Evolutionary conservation across 2,329 filamentous ascomycete genomes (phyloP).

Genomic region (Aspergillus calidoustus): DNA sequence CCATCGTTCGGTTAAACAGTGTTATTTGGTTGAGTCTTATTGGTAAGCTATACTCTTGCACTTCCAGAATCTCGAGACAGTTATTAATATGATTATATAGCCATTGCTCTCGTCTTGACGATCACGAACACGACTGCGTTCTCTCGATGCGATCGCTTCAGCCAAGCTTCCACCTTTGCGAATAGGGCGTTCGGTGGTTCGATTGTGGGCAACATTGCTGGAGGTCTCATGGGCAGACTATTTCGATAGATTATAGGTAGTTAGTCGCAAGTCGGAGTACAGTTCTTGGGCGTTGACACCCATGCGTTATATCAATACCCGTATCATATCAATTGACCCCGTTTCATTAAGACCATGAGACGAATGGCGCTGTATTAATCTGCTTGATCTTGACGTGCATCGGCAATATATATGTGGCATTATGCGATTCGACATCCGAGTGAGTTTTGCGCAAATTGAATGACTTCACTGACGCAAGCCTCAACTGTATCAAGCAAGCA

Average conservation of each 20-base stretch:
- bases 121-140: conserved; percentile 58
- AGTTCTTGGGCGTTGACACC: background rate
- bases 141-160: conserved; percentile 57
- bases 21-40: conserved; percentile 57
- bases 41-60: conserved; percentile 43
- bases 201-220: conserved; percentile 59
- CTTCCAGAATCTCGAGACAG: background rate
- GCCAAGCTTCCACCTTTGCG: conserved; percentile 63
- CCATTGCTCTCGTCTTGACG: conserved; percentile 54
- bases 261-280: background rate
- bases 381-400: too few species aligned
- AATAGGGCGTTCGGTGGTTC: conserved; percentile 60
- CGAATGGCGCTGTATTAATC: too few species aligned
- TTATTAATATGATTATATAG: conserved; percentile 31
- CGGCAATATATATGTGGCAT: too few species aligned
- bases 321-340: background rate
- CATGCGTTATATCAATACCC: background rate
- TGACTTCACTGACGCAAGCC: too few species aligned
- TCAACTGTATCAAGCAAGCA: too few species aligned
- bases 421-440: too few species aligned
- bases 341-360: background rate
- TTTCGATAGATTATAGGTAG: conserved; percentile 48
- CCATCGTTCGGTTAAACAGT: conserved; percentile 51
- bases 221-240: conserved; percentile 59
- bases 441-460: too few species aligned